phyloP scores from a whole-genome alignment of 805 yeast genomes.

The Ogataea wickerhamii region DNA sequence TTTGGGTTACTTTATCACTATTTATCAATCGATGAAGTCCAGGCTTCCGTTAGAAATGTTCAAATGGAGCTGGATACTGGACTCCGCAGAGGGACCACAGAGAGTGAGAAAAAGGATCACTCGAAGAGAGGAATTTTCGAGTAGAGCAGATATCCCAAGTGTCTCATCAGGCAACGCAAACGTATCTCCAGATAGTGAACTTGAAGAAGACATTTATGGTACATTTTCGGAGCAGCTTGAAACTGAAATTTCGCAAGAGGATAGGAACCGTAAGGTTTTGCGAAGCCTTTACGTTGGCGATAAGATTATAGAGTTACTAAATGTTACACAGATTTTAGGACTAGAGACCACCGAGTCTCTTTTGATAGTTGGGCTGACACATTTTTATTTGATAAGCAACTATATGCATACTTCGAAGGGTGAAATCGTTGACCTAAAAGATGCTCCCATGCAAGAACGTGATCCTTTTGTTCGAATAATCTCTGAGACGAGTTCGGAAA shows the following conservation, averaged over 20 bases:
- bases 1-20: slow-evolving; percentile 42
- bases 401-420: slow-evolving; percentile 54
- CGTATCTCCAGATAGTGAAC: slow-evolving; percentile 2
- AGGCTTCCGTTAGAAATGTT: slow-evolving; percentile 26
- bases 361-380: slow-evolving; percentile 61
- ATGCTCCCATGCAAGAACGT: slow-evolving; percentile 57
- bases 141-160: slow-evolving; percentile 33
- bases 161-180: slow-evolving; percentile 1
- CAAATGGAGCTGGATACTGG: slow-evolving; percentile 46
- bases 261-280: slow-evolving; percentile 70
- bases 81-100: slow-evolving; percentile 65
- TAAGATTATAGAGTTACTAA: slow-evolving; percentile 66
- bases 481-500: slow-evolving; percentile 29
- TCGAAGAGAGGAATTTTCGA: slow-evolving; percentile 33
- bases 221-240: slow-evolving; percentile 39
- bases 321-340: slow-evolving; percentile 72
- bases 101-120: slow-evolving; percentile 62
- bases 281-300: slow-evolving; percentile 69
- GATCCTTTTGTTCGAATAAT: slow-evolving; percentile 70
- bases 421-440: slow-evolving; percentile 61
- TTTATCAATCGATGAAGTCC: slow-evolving; percentile 45
- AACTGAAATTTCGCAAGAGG: slow-evolving; percentile 45
- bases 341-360: slow-evolving; percentile 74
- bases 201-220: slow-evolving; percentile 29
- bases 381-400: slow-evolving; percentile 65